Percentiles rank a stretch among this genome's conserved stretches.
phyloP scores from a whole-genome alignment of 495 filamentous ascomycete genomes.

The Extremus antarcticus region DNA sequence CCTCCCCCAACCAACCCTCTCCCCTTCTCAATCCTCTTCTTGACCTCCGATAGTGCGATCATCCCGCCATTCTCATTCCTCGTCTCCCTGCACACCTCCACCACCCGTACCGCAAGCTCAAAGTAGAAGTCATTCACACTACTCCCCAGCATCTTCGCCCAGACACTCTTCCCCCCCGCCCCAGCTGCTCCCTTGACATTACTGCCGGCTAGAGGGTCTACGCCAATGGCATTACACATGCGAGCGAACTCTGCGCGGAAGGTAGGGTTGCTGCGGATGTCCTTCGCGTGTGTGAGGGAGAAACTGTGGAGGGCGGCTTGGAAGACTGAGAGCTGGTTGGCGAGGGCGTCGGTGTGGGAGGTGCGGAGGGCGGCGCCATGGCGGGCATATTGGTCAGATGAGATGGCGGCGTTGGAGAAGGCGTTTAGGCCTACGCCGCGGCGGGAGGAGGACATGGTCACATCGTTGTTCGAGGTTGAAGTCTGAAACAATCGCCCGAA shows the following conservation, averaged over 20 bases:
- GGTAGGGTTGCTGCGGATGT: constrained; percentile 85
- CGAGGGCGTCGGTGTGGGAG: constrained; percentile 67
- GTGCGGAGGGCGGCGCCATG: constrained; percentile 79
- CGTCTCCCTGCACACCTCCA: constrained; percentile 83
- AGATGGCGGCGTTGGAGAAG: constrained; percentile 71
- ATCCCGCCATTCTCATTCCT: constrained; percentile 86
- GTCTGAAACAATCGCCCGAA: background rate
- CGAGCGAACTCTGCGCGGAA: constrained; percentile 96
- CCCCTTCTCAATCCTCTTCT: constrained; percentile 58
- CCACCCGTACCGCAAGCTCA: constrained; percentile 83
- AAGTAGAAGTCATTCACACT: constrained; percentile 98
- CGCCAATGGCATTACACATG: constrained; percentile 95
- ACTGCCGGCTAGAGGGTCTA: constrained; percentile 77
- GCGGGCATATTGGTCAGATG: constrained; percentile 71
- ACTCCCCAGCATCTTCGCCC: constrained; percentile 83
- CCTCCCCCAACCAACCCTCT: constrained; percentile 47
- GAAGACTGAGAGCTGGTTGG: constrained; percentile 90
- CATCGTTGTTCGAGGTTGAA: background rate
- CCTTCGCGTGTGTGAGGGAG: constrained; percentile 83
- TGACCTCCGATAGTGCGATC: constrained; percentile 72
- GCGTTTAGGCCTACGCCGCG: constrained; percentile 79
- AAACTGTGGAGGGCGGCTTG: constrained; percentile 88
- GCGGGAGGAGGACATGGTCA: constrained; percentile 26
- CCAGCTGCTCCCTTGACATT: constrained; percentile 40
- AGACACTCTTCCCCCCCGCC: constrained; percentile 49